Evolutionary conservation across 1,284 basidiomycete genomes (phyloP), one percentile per base, ranked within the genome.

Genomic region (Cryptococcus sp.): DNA sequence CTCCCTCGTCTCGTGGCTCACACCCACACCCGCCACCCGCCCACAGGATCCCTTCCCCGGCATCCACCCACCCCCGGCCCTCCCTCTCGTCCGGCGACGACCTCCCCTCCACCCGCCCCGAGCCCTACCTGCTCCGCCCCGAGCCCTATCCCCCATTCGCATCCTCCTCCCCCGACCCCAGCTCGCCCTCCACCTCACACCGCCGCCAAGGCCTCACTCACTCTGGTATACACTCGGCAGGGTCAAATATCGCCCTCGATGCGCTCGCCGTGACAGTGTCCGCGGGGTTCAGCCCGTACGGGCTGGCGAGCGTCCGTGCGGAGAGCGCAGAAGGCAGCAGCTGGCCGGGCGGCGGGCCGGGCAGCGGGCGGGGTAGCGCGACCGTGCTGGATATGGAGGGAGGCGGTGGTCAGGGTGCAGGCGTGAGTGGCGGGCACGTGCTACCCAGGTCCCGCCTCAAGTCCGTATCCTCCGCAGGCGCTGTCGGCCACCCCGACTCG

Each of bases 391-490:
- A 33, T 33, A 33, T 33, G 28, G 28, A 33, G 28, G 28, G 28
- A 4, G 28, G 28, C 5, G 28, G 28, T 4, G 28, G 4, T 4
- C 18, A 12, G 42, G 42, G 23, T 9, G 18, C 15, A 9, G 46
- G 46, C 15, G 12, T 47, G 18, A 28, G 21, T 18, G 33, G 33
- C 18, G 46, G 46, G 33, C 38, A 55, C 21, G 48, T 4, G 4
- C 54, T 50, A 18, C 44, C 66, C 20, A 57, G 66, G 2, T 57
- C 61, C 24, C 52, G 64, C n/a, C 53, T 64, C 16, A 68, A 63
- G 53, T 60, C 61, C 43, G 18, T 59, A 36, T 45, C 52, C 23
- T 36, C 58, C 33, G 28, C 28, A 33, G 28, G 28, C 28, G 28
- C 28, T 5, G 28, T 33, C 28, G 28, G 24, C 36, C 36, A 44